A percentile compares a stretch with the other conserved stretches of the same genome.
Conservation (phyloP, 2,329 filamentous ascomycete genomes). For the Paecilomyces fulvus region DNA sequence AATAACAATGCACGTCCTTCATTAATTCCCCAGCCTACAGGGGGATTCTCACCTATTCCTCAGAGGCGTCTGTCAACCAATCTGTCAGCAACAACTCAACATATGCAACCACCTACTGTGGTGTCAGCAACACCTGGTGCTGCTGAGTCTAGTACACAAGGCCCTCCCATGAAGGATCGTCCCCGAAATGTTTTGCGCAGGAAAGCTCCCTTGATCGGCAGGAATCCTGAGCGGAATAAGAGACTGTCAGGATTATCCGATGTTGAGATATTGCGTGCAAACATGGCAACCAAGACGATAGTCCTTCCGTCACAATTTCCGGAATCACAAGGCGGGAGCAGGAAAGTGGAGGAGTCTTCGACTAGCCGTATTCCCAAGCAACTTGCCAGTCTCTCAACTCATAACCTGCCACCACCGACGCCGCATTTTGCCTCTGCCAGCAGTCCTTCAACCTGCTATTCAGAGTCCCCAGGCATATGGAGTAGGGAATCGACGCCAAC, state of each 20-base stretch:
- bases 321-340: slow-evolving; percentile 9
- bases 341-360: slow-evolving; percentile 9
- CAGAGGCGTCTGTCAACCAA: slow-evolving; percentile 4
- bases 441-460: slow-evolving; percentile 39
- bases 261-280: background rate
- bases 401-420: slow-evolving; percentile 30
- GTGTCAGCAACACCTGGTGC: background rate
- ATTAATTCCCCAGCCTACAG: slow-evolving; percentile 21
- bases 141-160: slow-evolving; percentile 11
- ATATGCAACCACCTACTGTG: background rate
- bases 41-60: slow-evolving; percentile 11
- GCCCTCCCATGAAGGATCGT: slow-evolving; percentile 13
- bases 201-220: slow-evolving; percentile 23
- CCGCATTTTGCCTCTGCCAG: slow-evolving; percentile 31
- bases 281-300: background rate
- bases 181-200: slow-evolving; percentile 34
- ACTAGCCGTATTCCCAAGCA: slow-evolving; percentile 25
- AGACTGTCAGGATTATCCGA: background rate
- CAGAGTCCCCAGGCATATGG: slow-evolving; percentile 39
- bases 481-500: slow-evolving; percentile 42
- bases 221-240: slow-evolving; percentile 9
- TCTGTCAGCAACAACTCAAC: slow-evolving; percentile 1
- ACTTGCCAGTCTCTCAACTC: slow-evolving; percentile 29
- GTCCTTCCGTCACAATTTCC: slow-evolving; percentile 7
- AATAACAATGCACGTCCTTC: slow-evolving; percentile 18